A percentile compares a stretch with the other conserved stretches of the same genome.
phyloP scores from a whole-genome alignment of 208 protist species.

The Lotmaria passim region DNA sequence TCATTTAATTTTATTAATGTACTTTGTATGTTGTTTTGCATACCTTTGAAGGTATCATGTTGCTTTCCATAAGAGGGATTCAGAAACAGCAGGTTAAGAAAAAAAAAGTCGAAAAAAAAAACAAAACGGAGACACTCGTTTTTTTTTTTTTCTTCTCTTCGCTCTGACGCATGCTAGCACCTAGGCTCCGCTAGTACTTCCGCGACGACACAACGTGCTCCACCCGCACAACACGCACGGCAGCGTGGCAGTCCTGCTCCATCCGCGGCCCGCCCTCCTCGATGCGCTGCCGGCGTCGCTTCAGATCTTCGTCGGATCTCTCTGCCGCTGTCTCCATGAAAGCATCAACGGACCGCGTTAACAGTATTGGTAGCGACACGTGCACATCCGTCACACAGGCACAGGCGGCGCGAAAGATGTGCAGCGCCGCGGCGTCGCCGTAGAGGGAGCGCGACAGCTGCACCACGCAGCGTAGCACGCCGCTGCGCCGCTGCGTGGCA shows the following conservation, averaged over 20 bases:
- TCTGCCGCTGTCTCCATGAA: not conserved
- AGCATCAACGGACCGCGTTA: not conserved
- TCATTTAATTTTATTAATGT: too few species aligned
- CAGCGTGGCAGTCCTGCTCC: constrained; percentile 22
- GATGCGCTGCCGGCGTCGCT: not conserved
- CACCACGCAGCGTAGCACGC: constrained; percentile 35
- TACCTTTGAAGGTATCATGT: too few species aligned
- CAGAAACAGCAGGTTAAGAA: too few species aligned
- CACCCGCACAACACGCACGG: constrained; percentile 29
- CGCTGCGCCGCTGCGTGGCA: constrained; percentile 19
- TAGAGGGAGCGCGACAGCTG: constrained; percentile 35
- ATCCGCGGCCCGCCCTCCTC: constrained; percentile 1
- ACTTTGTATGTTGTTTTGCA: too few species aligned
- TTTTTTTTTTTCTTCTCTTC: not conserved
- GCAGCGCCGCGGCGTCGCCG: constrained; percentile 28
- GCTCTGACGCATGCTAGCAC: too few species aligned
- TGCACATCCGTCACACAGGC: constrained; percentile 24
- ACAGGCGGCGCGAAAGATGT: constrained; percentile 37
- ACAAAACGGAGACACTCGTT: not conserved
- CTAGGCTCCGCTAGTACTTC: too few species aligned
- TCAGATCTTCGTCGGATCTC: not conserved
- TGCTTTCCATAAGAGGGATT: too few species aligned
- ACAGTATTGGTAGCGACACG: constrained; percentile 17
- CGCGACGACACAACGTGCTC: constrained; percentile 32
- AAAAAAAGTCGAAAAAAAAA: too few species aligned